phyloP scores from a whole-genome alignment of 108 stramenopile genomes.

The Pseudonitzschia multiseries region DNA sequence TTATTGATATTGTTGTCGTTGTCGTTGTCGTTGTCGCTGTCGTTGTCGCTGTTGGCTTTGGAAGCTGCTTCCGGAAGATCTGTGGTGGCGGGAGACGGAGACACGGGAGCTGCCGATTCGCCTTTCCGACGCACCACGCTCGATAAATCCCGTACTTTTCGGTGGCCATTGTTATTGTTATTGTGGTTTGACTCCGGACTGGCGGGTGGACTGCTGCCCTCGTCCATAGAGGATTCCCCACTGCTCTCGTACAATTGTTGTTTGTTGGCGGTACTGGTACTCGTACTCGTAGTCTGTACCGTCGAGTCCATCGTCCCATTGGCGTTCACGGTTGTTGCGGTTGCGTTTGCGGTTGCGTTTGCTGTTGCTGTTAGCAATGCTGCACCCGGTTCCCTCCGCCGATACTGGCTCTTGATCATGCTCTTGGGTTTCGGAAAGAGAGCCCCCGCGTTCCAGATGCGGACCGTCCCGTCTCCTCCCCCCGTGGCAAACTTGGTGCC shows the following conservation, averaged over 20 bases:
- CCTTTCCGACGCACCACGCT: constrained; percentile 75
- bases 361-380: constrained; percentile 4
- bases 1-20: neutral
- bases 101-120: constrained; percentile 18
- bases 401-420: constrained; percentile 17
- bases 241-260: constrained; percentile 53
- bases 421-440: constrained; percentile 42
- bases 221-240: constrained; percentile 48
- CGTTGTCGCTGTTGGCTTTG: neutral
- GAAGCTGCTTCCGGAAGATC: neutral
- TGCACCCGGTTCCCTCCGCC: constrained; percentile 3
- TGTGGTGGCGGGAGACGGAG: neutral
- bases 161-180: constrained; percentile 1
- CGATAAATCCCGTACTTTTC: constrained; percentile 65
- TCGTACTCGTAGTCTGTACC: neutral
- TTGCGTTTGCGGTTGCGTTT: constrained; percentile 6
- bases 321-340: constrained; percentile 15
- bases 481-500: constrained; percentile 78
- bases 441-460: constrained; percentile 63
- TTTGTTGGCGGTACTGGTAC: too few species aligned
- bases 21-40: neutral
- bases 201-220: neutral
- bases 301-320: neutral
- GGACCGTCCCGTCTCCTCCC: constrained; percentile 82
- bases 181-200: constrained; percentile 1